These are phyloP conservation scores for Sclerospora graminicola DNA, from an alignment of 352 stramenopile genomes.

Conservation along the genomic window DNA sequence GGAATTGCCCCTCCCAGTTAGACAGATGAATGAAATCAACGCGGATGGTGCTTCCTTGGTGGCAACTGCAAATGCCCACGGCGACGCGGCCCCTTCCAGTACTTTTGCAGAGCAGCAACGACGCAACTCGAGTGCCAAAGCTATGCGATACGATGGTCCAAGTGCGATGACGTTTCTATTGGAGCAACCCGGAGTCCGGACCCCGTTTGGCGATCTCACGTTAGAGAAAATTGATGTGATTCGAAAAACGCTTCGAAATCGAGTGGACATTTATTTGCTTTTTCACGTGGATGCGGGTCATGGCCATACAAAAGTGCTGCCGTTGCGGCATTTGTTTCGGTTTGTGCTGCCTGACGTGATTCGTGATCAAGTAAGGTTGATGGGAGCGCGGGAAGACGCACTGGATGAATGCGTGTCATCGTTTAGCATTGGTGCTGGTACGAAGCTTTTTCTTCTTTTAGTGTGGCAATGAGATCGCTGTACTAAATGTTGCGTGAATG, in stretches of 20 bases:
- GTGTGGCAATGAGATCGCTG: not conserved
- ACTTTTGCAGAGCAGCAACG: slow-evolving; percentile 17
- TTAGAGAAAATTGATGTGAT: slow-evolving; percentile 81
- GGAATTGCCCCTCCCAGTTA: slow-evolving; percentile 13
- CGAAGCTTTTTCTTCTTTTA: slow-evolving; percentile 2
- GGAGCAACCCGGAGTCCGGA: slow-evolving; percentile 48
- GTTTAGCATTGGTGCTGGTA: slow-evolving; percentile 46
- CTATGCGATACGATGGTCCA: slow-evolving; percentile 58
- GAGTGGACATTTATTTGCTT: slow-evolving; percentile 63
- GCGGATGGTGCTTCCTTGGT: not conserved
- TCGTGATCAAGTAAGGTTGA: slow-evolving; percentile 48
- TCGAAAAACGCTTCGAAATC: slow-evolving; percentile 33
- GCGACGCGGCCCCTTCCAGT: slow-evolving; percentile 7
- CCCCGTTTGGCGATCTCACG: slow-evolving; percentile 66
- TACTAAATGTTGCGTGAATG: not conserved
- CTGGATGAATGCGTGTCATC: slow-evolving; percentile 52
- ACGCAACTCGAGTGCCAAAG: slow-evolving; percentile 26
- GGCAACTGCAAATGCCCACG: slow-evolving; percentile 4
- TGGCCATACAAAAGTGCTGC: slow-evolving; percentile 43
- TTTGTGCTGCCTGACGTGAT: slow-evolving; percentile 58
- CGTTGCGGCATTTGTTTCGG: slow-evolving; percentile 63
- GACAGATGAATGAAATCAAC: slow-evolving; percentile 15
- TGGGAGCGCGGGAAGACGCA: slow-evolving; percentile 64
- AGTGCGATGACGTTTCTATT: slow-evolving; percentile 57
- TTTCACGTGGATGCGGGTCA: slow-evolving; percentile 60